phyloP scores from a whole-genome alignment of 2,329 filamentous ascomycete genomes.

The Myriosclerotinia scirpicola region DNA sequence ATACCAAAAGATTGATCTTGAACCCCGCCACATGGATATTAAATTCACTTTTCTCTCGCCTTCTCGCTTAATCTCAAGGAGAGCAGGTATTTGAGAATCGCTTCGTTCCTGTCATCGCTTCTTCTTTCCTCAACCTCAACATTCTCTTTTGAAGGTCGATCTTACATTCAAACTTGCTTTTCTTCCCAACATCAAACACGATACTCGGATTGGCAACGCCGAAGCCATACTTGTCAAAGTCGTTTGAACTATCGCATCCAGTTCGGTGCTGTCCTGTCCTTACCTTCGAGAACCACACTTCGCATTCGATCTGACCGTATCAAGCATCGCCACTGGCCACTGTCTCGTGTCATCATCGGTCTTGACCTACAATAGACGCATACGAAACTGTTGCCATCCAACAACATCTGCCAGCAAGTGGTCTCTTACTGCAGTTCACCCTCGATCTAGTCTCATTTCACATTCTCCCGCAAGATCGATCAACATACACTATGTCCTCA shows the following conservation, averaged over 20 bases:
- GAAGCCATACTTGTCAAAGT: not conserved
- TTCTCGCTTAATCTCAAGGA: not conserved
- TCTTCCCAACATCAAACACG: not conserved
- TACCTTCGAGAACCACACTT: not conserved
- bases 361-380: not conserved
- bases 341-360: not conserved
- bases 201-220: not conserved
- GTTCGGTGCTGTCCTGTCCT: not conserved
- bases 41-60: not conserved
- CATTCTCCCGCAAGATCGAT: not conserved
- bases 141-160: not conserved
- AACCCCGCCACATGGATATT: too few relatives aligned
- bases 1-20: not conserved
- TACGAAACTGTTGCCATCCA: not conserved
- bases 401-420: not conserved
- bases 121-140: not conserved
- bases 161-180: slow-evolving; percentile 6
- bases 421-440: not conserved
- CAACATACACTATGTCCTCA: not conserved
- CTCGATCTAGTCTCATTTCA: not conserved
- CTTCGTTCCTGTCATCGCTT: not conserved
- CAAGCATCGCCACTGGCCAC: not conserved
- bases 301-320: not conserved
- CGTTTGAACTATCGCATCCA: not conserved
- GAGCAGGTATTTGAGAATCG: not conserved